Percentiles rank a stretch among this genome's conserved stretches.
phyloP scores from a whole-genome alignment of 331 rosid genomes.

The Quercus lobata region DNA sequence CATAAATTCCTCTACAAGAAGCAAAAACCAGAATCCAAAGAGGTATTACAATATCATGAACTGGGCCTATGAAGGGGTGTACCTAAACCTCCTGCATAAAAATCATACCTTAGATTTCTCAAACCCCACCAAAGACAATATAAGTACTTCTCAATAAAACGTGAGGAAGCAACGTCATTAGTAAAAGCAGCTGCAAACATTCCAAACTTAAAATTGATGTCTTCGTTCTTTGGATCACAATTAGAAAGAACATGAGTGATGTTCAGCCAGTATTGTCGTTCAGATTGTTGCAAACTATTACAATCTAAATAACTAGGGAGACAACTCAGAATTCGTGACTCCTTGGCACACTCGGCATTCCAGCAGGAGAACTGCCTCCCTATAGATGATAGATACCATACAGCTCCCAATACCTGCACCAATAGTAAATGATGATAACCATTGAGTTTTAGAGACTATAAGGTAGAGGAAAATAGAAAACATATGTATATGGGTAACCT shows the following conservation, averaged over 20 bases:
- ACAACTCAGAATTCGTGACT: conserved; percentile 45
- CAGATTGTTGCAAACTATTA: conserved; percentile 29
- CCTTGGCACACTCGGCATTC: conserved; percentile 47
- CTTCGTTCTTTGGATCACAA: conserved; percentile 45
- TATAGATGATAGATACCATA: conserved; percentile 72
- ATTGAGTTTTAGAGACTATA: not conserved
- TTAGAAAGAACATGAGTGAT: conserved; percentile 38
- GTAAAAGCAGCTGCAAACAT: conserved; percentile 72
- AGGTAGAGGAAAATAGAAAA: not conserved
- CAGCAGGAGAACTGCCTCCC: conserved; percentile 82
- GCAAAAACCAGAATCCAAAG: too few species aligned
- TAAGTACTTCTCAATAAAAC: conserved; percentile 57
- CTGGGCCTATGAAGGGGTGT: too few species aligned
- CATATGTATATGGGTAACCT: not conserved
- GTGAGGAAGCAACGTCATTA: conserved; percentile 55
- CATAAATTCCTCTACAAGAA: not conserved
- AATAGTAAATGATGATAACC: not conserved
- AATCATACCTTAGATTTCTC: conserved; percentile 66
- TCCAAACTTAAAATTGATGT: conserved; percentile 57
- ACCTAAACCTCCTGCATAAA: not conserved
- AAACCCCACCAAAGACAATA: conserved; percentile 86
- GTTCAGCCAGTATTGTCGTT: conserved; percentile 63
- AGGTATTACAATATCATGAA: not conserved
- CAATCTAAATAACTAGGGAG: conserved; percentile 61
- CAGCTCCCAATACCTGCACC: conserved; percentile 65